These are phyloP conservation scores for Forsythia viridissima DNA, from an alignment of 257 asterid species.

Conservation along the genomic window DNA sequence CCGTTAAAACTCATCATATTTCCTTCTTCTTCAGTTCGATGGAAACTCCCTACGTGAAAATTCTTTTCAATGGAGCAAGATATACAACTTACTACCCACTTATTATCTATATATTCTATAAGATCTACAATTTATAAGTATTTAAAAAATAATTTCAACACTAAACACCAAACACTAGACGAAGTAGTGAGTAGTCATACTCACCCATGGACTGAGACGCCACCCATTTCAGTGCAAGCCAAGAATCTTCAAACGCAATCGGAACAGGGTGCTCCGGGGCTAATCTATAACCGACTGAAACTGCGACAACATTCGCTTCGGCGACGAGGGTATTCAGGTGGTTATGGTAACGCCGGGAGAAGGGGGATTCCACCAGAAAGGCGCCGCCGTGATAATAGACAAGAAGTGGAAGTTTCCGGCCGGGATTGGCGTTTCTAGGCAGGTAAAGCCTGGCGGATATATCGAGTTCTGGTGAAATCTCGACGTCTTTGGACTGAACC, in stretches of 20 bases:
- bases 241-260: slow-evolving; percentile 31
- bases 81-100: too few relatives aligned
- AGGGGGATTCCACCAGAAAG: slow-evolving; percentile 39
- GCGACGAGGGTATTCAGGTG: slow-evolving; percentile 39
- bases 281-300: slow-evolving; percentile 35
- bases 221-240: slow-evolving; percentile 40
- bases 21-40: too few relatives aligned
- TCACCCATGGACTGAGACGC: slow-evolving; percentile 18
- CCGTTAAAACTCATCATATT: too few relatives aligned
- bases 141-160: too few relatives aligned
- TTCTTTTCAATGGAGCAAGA: too few relatives aligned
- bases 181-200: too few relatives aligned
- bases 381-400: slow-evolving; percentile 66
- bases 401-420: slow-evolving; percentile 47
- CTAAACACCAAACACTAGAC: too few relatives aligned
- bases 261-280: slow-evolving; percentile 47
- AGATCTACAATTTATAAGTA: too few relatives aligned
- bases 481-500: slow-evolving; percentile 48
- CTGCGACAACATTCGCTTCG: slow-evolving; percentile 35
- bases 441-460: slow-evolving; percentile 48
- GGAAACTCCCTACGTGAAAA: too few relatives aligned
- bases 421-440: slow-evolving; percentile 24
- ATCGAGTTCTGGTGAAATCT: slow-evolving; percentile 31
- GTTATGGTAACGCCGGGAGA: slow-evolving; percentile 33
- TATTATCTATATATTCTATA: too few relatives aligned